phyloP scores from a whole-genome alignment of 768 basidiomycete species.

The Dacryopinax spathularia region DNA sequence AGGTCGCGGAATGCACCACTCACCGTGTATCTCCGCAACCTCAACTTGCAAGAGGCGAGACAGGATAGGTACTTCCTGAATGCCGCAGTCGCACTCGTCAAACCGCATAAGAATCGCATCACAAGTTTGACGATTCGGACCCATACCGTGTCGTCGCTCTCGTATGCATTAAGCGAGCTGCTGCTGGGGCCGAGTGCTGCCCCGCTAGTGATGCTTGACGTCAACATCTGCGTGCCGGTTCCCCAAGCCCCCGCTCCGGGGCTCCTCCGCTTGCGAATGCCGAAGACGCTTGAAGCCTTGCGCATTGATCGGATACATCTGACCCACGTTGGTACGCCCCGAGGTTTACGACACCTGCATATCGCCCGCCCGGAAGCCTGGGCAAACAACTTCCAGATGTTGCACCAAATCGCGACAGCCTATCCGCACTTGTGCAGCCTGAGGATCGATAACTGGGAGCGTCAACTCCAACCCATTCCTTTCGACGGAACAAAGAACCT shows the following conservation, averaged over 20 bases:
- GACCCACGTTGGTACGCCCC: background rate
- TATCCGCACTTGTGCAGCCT: background rate
- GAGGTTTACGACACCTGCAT: background rate
- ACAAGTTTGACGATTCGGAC: background rate
- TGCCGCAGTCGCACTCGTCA: background rate
- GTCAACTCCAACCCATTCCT: background rate
- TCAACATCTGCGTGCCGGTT: background rate
- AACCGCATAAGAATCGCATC: background rate
- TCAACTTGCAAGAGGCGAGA: background rate
- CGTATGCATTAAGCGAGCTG: background rate
- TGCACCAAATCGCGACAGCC: background rate
- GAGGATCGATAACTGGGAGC: background rate
- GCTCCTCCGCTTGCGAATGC: background rate
- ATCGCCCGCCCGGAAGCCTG: background rate
- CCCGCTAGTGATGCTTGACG: background rate
- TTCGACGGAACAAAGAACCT: background rate
- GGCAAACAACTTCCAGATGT: background rate
- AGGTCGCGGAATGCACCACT: background rate
- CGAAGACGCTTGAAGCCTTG: background rate
- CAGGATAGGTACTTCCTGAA: background rate
- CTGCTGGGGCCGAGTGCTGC: background rate
- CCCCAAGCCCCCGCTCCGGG: background rate
- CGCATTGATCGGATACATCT: background rate
- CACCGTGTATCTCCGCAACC: background rate
- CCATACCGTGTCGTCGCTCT: background rate